Base-by-base conservation (phyloP, 148 eudicot genomes). In the Vaccinium macrocarpon region DNA sequence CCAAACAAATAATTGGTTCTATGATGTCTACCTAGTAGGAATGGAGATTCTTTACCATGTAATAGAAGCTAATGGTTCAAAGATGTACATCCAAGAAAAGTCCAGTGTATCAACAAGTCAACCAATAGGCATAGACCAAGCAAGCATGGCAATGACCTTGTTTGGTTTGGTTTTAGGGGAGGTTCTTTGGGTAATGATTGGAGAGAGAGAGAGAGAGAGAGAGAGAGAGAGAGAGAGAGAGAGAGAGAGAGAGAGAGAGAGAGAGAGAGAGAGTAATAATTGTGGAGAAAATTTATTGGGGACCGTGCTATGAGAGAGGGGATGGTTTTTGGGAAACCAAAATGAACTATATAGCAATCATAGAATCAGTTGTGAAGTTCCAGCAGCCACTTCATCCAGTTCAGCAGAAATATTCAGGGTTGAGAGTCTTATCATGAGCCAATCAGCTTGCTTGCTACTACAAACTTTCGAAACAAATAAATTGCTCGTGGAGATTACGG, bases 371-470 rank as follows among this genome's bases (percentile, higher is more conserved):
- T 48, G n/a, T 55, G 12, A 76, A 76, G 79, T 76, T 42, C 23
- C 6, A 46, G n/a, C 3, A 76, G 79, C 27, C 55, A 18, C 15
- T 4, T 42, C 79, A 48, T 76, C 56, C 79, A 21, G 25, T 48
- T n/a, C 55, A 8, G 23, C 51, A 48, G 16, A 48, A 48, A 49
- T 38, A 68, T 0, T 68, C 73, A 64, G 23, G 29, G 29, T 29
- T 0, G 73, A 29, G 42, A 68, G 12, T 68, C 38, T 12, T 68
- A 29, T 68, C 42, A 68, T 15, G 16, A 68, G 27, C 29, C 55
- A 48, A 76, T 76, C 79, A 76, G n/a, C 79, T 49, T 18, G 14
- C 79, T 49, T 18, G 14, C 79, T 76, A 76, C 27, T 7, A 46
- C n/a, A 18, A 75, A 75, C 51, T 75, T 75, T 42, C 4, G 27